Evolutionary conservation across 2,329 filamentous ascomycete genomes (phyloP).

Genomic region (Neofusicoccum sp.): DNA sequence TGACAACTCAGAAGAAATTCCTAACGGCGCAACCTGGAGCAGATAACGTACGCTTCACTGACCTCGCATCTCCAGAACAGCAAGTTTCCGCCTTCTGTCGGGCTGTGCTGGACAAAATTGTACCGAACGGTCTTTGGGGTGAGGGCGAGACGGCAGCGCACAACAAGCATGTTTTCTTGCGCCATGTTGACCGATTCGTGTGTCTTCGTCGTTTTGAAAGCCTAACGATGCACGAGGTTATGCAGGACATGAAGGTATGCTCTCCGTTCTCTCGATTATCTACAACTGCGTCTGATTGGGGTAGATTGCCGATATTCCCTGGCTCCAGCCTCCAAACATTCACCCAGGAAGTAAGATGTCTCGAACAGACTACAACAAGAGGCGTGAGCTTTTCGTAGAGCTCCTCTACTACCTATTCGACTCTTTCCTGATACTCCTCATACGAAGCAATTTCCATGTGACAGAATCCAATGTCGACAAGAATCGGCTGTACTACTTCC

Average conservation of each 20-base stretch:
- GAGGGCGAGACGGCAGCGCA: slow-evolving; percentile 48
- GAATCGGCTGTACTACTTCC: slow-evolving; percentile 86
- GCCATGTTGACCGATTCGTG: slow-evolving; percentile 74
- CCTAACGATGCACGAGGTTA: slow-evolving; percentile 73
- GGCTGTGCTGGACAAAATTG: slow-evolving; percentile 67
- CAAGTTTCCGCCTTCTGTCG: slow-evolving; percentile 85
- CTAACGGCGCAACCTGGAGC: background rate
- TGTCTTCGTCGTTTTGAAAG: slow-evolving; percentile 76
- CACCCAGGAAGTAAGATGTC: slow-evolving; percentile 59
- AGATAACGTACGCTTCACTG: slow-evolving; percentile 48
- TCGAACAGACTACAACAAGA: slow-evolving; percentile 70
- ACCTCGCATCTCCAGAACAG: slow-evolving; percentile 64
- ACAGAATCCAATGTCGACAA: slow-evolving; percentile 83
- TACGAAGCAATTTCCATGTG: slow-evolving; percentile 87
- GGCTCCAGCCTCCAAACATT: slow-evolving; percentile 59
- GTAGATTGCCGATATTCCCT: slow-evolving; percentile 66
- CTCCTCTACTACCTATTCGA: slow-evolving; percentile 93
- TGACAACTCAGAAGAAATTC: background rate
- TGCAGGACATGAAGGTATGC: slow-evolving; percentile 70
- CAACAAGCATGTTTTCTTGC: slow-evolving; percentile 64
- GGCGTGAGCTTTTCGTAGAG: slow-evolving; percentile 75
- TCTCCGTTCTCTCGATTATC: background rate
- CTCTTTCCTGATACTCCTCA: slow-evolving; percentile 81
- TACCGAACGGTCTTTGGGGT: slow-evolving; percentile 78
- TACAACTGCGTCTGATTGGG: slow-evolving; percentile 22